phyloP scores from a whole-genome alignment of 306 rosid species.

The Rosa multiflora region DNA sequence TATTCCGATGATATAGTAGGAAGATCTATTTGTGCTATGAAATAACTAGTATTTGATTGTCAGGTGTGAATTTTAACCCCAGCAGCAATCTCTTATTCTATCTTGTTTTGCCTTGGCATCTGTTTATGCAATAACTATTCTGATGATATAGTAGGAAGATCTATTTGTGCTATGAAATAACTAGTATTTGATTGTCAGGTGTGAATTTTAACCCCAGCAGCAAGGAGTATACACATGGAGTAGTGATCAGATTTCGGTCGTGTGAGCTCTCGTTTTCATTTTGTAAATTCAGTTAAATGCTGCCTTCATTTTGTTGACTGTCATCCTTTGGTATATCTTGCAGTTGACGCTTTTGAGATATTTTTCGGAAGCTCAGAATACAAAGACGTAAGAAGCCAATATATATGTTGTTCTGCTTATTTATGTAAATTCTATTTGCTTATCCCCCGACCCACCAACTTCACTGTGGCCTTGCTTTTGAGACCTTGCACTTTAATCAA shows the following conservation, averaged over 20 bases:
- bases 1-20: background rate
- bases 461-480: background rate
- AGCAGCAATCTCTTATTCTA: background rate
- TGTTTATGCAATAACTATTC: background rate
- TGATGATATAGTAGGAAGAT: background rate
- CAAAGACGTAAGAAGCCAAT: slow-evolving; percentile 62
- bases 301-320: slow-evolving; percentile 30
- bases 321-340: slow-evolving; percentile 38
- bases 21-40: background rate
- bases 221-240: slow-evolving; percentile 70
- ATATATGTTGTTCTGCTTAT: slow-evolving; percentile 15
- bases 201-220: slow-evolving; percentile 58
- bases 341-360: slow-evolving; percentile 72
- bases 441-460: slow-evolving; percentile 8
- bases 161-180: background rate
- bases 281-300: slow-evolving; percentile 24
- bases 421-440: slow-evolving; percentile 6
- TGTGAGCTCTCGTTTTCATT: slow-evolving; percentile 46
- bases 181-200: slow-evolving; percentile 48
- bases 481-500: background rate
- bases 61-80: slow-evolving; percentile 85
- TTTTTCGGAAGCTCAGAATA: slow-evolving; percentile 69
- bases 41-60: slow-evolving; percentile 24
- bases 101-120: background rate
- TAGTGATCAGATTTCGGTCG: slow-evolving; percentile 79